Evolutionary conservation across 2,329 filamentous ascomycete genomes (phyloP).

Genomic region (Cyphellophora attinorum): DNA sequence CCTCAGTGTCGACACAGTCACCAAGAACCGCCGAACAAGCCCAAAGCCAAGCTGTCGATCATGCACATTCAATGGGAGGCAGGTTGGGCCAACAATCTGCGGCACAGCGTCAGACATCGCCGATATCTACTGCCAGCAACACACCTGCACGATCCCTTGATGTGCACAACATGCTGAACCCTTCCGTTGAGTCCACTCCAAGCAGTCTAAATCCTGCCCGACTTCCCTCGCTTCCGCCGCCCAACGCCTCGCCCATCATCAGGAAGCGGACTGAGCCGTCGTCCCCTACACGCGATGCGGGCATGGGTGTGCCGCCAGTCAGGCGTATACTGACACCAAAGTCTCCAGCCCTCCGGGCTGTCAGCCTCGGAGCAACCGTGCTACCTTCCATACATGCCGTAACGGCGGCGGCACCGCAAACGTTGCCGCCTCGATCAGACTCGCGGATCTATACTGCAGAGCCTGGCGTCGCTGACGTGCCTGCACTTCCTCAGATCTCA

Average conservation of each 20-base stretch:
- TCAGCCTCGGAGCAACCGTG: conserved; percentile 37
- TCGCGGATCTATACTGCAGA: conserved; percentile 35
- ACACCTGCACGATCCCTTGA: conserved; percentile 24
- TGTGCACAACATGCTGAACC: conserved; percentile 38
- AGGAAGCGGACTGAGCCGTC: conserved; percentile 15
- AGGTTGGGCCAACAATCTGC: conserved; percentile 8
- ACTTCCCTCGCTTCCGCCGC: conserved; percentile 10
- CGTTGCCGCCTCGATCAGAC: conserved; percentile 30
- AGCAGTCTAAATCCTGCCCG: conserved; percentile 3
- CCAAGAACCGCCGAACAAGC: conserved; percentile 10
- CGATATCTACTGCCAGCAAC: conserved; percentile 8
- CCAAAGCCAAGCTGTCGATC: conserved; percentile 6
- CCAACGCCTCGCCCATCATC: conserved; percentile 20
- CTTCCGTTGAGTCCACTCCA: conserved; percentile 21
- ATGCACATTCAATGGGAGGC: conserved; percentile 2
- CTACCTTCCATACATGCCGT: conserved; percentile 20
- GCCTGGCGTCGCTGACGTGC: conserved; percentile 31
- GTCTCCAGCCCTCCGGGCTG: conserved; percentile 44
- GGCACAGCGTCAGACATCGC: conserved; percentile 6
- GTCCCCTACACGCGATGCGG: conserved; percentile 11
- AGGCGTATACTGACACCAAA: conserved; percentile 49
- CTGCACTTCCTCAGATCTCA: conserved; percentile 36
- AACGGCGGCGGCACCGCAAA: conserved; percentile 24
- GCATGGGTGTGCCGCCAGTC: conserved; percentile 4
- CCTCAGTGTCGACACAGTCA: conserved; percentile 4